phyloP scores from a whole-genome alignment of 2,329 filamentous ascomycete species.

The Daldinia eschscholtzii region DNA sequence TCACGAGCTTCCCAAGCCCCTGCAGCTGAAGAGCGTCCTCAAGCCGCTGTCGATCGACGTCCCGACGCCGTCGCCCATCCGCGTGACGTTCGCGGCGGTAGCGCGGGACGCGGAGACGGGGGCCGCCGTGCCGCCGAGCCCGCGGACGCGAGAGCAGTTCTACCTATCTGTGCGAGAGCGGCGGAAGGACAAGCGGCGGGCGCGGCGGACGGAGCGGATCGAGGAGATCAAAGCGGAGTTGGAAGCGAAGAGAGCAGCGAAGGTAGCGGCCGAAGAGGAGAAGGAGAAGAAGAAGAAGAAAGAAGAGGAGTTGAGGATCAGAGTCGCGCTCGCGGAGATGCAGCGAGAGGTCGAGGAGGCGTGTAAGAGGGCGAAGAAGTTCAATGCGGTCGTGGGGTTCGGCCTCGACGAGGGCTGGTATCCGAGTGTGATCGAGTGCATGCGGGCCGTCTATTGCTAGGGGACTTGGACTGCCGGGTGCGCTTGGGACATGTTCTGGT shows the following conservation, averaged over 20 bases:
- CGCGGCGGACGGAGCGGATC: background rate
- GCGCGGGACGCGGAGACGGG: slow-evolving; percentile 26
- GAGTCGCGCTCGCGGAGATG: background rate
- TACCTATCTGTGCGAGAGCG: background rate
- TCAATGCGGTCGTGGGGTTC: background rate
- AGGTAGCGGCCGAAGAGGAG: background rate
- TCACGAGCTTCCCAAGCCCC: background rate
- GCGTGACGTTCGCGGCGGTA: background rate
- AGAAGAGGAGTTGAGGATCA: background rate
- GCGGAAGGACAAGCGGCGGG: background rate
- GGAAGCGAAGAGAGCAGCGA: background rate
- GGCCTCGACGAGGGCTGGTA: background rate
- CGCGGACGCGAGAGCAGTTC: slow-evolving; percentile 18
- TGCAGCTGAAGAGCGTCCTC: background rate
- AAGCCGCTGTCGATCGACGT: background rate
- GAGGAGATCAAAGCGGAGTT: background rate
- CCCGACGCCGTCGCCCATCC: slow-evolving; percentile 6
- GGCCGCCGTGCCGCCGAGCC: slow-evolving; percentile 6
- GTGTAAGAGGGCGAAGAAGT: background rate
- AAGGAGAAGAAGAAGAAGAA: background rate
- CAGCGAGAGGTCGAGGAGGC: background rate
- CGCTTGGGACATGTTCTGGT: background rate
- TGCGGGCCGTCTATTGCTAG: background rate
- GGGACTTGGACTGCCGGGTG: background rate
- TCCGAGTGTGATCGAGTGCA: background rate